Evolutionary conservation across 208 protist genomes (phyloP), one percentile per base, ranked within the genome.

Genomic region (Crithidia thermophila): DNA sequence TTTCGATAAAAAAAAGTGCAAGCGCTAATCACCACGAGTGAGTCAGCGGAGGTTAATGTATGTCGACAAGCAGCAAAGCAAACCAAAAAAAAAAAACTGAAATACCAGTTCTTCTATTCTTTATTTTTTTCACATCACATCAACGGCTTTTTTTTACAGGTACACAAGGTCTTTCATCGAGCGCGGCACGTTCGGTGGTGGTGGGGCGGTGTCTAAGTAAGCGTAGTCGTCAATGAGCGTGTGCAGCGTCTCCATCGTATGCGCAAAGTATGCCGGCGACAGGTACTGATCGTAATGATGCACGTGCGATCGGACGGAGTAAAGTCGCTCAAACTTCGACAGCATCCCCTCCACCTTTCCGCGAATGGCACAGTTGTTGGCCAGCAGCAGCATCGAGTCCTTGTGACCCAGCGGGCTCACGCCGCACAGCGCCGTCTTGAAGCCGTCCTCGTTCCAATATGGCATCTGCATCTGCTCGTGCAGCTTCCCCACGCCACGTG

Each of bases 401-500:
- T 79, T 78, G 77, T 98, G 95, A 23, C 88, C 87, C 0, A 98
- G 81, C 13, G 97, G 95, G 53, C 95, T 92, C 31, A 96, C 90
- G 2, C 87, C 79, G 68, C 97, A 99, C 49, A 97, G 67, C 4
- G 97, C 97, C 21, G 98, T 95, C 80, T 99, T 99, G 84, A 98
- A 99, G 30, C 95, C 97, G 53, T 99, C 97, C 39, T 90, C 82
- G 70, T 99, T 99, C 97, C 98, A 99, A 70, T 97, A 90, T 1
- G 89, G 81, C 72, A 99, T 83, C 55, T 73, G 58, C 53, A 98
- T 79, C 52, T 85, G 71, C 34, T 77, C 66, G 25, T 84, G 84
- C 53, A 98, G 75, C n/a, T 84, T 63, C 5, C 67, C 79, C 16
- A 99, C 90, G 60, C 95, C 98, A 45, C 94, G 84, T 28, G 86